phyloP scores from a whole-genome alignment of 2,329 filamentous ascomycete species.

The Albifimbria verrucaria region DNA sequence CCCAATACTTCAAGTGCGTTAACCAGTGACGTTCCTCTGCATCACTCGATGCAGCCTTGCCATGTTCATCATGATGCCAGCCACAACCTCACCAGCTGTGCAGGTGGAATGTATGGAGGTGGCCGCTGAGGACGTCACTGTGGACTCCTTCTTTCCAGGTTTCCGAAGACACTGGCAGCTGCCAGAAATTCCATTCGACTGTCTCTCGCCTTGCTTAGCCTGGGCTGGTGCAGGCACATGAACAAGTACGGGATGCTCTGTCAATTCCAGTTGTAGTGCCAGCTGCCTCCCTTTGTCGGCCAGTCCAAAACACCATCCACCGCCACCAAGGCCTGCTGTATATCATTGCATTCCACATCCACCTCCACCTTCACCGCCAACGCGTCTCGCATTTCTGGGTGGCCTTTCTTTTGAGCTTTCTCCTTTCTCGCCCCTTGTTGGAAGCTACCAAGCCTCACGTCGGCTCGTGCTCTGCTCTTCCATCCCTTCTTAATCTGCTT shows the following conservation, averaged over 20 bases:
- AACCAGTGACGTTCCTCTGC: too few relatives aligned
- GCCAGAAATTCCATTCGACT: background rate
- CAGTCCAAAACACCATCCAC: constrained; percentile 4
- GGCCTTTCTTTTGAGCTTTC: constrained; percentile 4
- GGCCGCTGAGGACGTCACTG: too few relatives aligned
- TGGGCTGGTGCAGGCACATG: background rate
- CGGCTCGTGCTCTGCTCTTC: constrained; percentile 9
- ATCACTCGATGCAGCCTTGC: too few relatives aligned
- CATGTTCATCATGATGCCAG: too few relatives aligned
- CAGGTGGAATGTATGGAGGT: too few relatives aligned
- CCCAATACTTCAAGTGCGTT: too few relatives aligned
- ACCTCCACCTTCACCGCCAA: constrained; percentile 8
- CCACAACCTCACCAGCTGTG: too few relatives aligned
- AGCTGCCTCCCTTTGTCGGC: constrained; percentile 11
- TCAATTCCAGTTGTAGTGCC: background rate
- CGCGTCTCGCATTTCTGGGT: constrained; percentile 8
- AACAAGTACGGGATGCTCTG: background rate
- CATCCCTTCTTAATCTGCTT: background rate
- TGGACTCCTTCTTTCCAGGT: too few relatives aligned
- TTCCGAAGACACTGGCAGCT: background rate
- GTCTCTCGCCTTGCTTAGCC: background rate
- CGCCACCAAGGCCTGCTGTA: constrained; percentile 10
- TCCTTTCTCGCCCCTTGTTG: constrained; percentile 6
- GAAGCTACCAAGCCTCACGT: too few relatives aligned
- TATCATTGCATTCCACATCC: constrained; percentile 14